Evolutionary conservation across 352 stramenopile genomes (phyloP).

Genomic region (Pseudoperonospora humuli): DNA sequence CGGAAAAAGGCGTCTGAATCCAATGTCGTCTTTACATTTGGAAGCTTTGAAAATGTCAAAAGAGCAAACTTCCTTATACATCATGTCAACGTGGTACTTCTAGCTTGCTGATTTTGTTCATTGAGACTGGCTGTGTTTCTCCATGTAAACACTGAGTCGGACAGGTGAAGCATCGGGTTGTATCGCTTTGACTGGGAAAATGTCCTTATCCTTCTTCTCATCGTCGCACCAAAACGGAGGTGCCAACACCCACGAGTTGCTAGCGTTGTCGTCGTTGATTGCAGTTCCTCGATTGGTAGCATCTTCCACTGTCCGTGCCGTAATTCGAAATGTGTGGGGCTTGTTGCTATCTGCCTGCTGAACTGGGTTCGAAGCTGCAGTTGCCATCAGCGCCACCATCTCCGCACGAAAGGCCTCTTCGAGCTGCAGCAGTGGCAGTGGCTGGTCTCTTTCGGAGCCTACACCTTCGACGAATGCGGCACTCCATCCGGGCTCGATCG

Average conservation of each 20-base stretch:
- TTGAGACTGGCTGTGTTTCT: conserved; percentile 17
- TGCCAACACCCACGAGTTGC: conserved; percentile 65
- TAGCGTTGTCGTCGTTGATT: conserved; percentile 29
- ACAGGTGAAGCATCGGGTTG: conserved; percentile 31
- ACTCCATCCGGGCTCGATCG: conserved; percentile 46
- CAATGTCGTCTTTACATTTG: too few species aligned
- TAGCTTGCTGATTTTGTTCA: background rate
- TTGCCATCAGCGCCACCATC: conserved; percentile 49
- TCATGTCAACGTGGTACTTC: too few species aligned
- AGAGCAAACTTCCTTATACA: too few species aligned
- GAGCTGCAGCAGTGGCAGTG: conserved; percentile 37
- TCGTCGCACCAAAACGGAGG: conserved; percentile 47
- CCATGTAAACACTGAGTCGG: conserved; percentile 54
- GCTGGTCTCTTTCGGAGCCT: conserved; percentile 17
- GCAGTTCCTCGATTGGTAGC: conserved; percentile 21
- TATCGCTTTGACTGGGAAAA: conserved; percentile 44
- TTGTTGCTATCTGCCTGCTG: conserved; percentile 1
- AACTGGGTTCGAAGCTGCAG: conserved; percentile 8
- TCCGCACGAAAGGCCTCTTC: conserved; percentile 55
- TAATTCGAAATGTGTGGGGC: conserved; percentile 56
- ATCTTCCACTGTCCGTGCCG: conserved; percentile 55
- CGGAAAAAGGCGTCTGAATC: too few species aligned
- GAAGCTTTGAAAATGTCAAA: too few species aligned
- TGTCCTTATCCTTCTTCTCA: conserved; percentile 16
- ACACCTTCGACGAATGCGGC: conserved; percentile 7